Evolutionary conservation across 805 yeast species (phyloP).

Genomic region (Pichia nakasei): DNA sequence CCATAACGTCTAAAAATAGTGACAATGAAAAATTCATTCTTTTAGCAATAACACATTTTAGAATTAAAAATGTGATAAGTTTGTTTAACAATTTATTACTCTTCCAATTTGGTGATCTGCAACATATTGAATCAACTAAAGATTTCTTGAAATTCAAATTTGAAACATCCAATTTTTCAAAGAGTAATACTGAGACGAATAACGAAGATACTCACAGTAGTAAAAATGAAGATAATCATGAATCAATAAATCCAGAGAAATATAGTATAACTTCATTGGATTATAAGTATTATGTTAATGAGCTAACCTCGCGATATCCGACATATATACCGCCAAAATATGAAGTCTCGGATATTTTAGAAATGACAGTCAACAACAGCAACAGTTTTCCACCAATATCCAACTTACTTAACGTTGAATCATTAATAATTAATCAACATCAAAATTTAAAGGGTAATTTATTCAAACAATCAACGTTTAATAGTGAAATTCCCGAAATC

Average conservation of each 20-base stretch:
- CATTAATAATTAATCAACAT: slow-evolving; percentile 26
- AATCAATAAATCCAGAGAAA: background rate
- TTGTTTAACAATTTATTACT: slow-evolving; percentile 46
- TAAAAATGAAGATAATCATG: background rate
- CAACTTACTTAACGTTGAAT: slow-evolving; percentile 17
- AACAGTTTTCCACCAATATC: slow-evolving; percentile 9
- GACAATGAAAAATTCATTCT: slow-evolving; percentile 19
- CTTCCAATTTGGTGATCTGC: slow-evolving; percentile 54
- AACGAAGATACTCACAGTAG: too few relatives aligned
- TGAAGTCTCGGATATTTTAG: slow-evolving; percentile 36
- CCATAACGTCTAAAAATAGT: slow-evolving; percentile 7
- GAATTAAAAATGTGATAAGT: slow-evolving; percentile 48
- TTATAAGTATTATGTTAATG: slow-evolving; percentile 71
- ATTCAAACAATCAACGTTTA: background rate
- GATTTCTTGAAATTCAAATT: slow-evolving; percentile 35
- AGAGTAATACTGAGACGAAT: background rate
- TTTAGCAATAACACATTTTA: slow-evolving; percentile 22
- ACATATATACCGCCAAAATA: slow-evolving; percentile 46
- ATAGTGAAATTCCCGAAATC: slow-evolving; percentile 29
- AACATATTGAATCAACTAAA: slow-evolving; percentile 35
- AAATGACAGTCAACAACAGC: slow-evolving; percentile 20
- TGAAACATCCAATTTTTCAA: slow-evolving; percentile 13
- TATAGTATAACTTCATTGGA: slow-evolving; percentile 67
- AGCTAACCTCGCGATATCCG: slow-evolving; percentile 68
- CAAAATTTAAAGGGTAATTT: slow-evolving; percentile 19